These are phyloP conservation scores for Helichrysum umbraculigerum DNA, from an alignment of 129 eudicot genomes.

Conservation along the genomic window DNA sequence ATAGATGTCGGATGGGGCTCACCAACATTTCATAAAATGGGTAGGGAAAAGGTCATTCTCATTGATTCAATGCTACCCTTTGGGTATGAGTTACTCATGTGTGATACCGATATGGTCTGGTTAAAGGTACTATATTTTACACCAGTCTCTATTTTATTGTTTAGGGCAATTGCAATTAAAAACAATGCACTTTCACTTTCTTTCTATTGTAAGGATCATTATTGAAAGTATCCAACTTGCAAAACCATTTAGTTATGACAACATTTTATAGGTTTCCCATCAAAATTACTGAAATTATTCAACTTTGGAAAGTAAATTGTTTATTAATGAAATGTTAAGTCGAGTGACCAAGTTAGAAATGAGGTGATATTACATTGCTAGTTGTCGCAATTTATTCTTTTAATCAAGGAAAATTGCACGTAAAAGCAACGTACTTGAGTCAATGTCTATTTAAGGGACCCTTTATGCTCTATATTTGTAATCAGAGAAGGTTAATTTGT, in stretches of 20 bases:
- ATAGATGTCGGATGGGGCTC: slow-evolving; percentile 98
- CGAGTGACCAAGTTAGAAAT: neutral
- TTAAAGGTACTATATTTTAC: slow-evolving; percentile 61
- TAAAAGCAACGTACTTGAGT: too few relatives aligned
- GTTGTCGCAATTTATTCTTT: too few relatives aligned
- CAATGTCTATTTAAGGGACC: too few relatives aligned
- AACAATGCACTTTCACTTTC: slow-evolving; percentile 7
- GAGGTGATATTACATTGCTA: neutral
- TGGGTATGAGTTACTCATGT: slow-evolving; percentile 92
- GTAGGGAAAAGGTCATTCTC: slow-evolving; percentile 87
- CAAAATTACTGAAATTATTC: neutral
- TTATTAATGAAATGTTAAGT: neutral
- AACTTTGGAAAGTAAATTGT: neutral
- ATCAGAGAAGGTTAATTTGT: neutral
- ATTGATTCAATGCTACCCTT: slow-evolving; percentile 82
- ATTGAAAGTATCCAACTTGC: neutral
- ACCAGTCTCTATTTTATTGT: slow-evolving; percentile 10
- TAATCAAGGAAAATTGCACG: too few relatives aligned
- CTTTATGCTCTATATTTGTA: neutral
- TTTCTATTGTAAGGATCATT: neutral
- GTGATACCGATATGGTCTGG: slow-evolving; percentile 99
- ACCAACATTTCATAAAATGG: slow-evolving; percentile 95
- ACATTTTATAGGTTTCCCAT: neutral
- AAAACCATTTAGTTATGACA: neutral
- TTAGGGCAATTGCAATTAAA: neutral